A percentile compares a stretch with the other conserved stretches of the same genome.
Evolutionary conservation across 352 stramenopile species (phyloP).

Genomic region (Phytopythium litorale): DNA sequence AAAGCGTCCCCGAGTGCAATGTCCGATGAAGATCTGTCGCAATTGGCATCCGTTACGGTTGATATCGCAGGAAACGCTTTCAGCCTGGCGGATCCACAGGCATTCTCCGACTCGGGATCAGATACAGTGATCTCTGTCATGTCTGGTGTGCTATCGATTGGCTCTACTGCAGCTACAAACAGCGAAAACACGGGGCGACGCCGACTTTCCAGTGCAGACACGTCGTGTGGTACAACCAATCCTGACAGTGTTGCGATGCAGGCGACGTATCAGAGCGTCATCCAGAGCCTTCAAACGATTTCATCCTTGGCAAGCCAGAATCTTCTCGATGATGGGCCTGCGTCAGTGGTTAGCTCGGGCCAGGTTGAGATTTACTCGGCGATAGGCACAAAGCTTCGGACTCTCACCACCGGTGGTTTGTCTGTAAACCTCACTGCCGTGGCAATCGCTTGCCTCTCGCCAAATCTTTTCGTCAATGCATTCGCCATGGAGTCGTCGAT

Average conservation of each 20-base stretch:
- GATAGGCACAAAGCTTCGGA: background rate
- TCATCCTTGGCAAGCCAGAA: conserved; percentile 46
- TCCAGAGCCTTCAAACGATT: conserved; percentile 49
- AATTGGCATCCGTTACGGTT: conserved; percentile 37
- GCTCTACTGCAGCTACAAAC: background rate
- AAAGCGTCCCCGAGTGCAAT: conserved; percentile 33
- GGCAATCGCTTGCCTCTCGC: conserved; percentile 37
- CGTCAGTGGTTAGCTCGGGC: conserved; percentile 19
- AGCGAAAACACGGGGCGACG: conserved; percentile 4
- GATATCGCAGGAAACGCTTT: conserved; percentile 46
- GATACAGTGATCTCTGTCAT: conserved; percentile 40
- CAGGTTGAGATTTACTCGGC: conserved; percentile 35
- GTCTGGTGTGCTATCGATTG: conserved; percentile 32
- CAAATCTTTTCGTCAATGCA: conserved; percentile 43
- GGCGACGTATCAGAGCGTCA: conserved; percentile 23
- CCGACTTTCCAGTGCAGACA: conserved; percentile 9
- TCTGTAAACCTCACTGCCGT: conserved; percentile 39
- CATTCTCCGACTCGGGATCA: conserved; percentile 40
- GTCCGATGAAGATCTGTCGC: conserved; percentile 17
- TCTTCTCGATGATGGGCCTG: conserved; percentile 35
- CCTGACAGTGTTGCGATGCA: conserved; percentile 17
- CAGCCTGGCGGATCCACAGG: conserved; percentile 22
- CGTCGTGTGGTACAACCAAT: conserved; percentile 8
- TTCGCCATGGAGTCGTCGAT: conserved; percentile 31
- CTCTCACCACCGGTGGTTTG: conserved; percentile 10